A percentile compares a stretch with the other conserved stretches of the same genome.
phyloP scores from a whole-genome alignment of 2,329 filamentous ascomycete species.

The Fusarium verticillioides region DNA sequence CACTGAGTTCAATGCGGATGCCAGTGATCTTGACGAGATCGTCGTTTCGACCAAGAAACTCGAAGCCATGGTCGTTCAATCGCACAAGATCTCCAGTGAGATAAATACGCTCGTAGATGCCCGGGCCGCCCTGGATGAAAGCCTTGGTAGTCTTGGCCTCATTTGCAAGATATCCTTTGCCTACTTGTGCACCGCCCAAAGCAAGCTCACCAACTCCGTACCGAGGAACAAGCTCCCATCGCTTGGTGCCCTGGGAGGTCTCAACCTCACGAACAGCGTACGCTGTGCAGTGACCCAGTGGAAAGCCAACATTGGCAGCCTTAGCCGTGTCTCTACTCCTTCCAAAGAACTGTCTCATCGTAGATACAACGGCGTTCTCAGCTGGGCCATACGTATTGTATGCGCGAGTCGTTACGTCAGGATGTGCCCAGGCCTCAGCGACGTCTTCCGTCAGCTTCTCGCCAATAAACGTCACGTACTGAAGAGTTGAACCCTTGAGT shows the following conservation, averaged over 20 bases:
- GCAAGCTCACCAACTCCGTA: constrained; percentile 29
- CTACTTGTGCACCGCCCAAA: constrained; percentile 15
- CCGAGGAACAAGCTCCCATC: constrained; percentile 26
- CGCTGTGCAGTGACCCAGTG: constrained; percentile 10
- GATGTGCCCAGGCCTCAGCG: constrained; percentile 19
- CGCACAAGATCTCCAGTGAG: constrained; percentile 27
- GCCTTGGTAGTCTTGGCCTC: constrained; percentile 25
- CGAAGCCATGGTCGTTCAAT: constrained; percentile 24
- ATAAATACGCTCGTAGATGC: constrained; percentile 23
- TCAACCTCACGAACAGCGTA: constrained; percentile 24
- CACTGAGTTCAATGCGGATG: constrained; percentile 23
- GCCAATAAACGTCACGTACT: constrained; percentile 22
- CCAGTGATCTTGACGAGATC: constrained; percentile 29
- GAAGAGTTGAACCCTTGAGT: constrained; percentile 12
- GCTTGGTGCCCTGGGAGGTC: neutral
- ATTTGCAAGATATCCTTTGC: constrained; percentile 20
- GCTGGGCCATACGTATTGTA: constrained; percentile 24
- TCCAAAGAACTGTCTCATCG: constrained; percentile 16
- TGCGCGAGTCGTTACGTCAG: constrained; percentile 9
- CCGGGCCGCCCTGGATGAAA: constrained; percentile 14
- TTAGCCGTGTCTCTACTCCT: constrained; percentile 18
- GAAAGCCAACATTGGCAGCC: constrained; percentile 25
- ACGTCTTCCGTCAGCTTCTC: constrained; percentile 29
- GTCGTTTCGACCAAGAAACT: constrained; percentile 26
- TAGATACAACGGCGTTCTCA: constrained; percentile 26